Base-by-base conservation (phyloP, 2,329 filamentous ascomycete genomes). In the Neonectria magnoliae region DNA sequence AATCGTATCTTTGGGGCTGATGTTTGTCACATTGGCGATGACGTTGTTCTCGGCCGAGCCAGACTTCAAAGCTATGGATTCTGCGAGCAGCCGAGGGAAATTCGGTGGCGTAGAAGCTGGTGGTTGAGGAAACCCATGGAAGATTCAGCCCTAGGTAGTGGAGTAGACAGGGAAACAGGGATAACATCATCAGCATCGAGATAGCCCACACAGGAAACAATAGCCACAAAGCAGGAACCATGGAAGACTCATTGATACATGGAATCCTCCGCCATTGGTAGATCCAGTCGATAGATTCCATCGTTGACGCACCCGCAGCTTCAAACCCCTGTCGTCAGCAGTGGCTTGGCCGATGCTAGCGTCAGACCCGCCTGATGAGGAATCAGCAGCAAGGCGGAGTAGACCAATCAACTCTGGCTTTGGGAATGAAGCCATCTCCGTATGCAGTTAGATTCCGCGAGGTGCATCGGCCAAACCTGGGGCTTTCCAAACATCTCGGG, bases 391-490 rank as follows among this genome's bases (percentile, higher is more conserved):
- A 18, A n/a, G 44, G 48, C 48, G 29, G 10, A 36, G n/a, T 14
- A 11, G 13, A 14, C 48, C 48, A 51, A 51, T 51, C 48, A 51
- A n/a, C 48, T 3, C 13, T 29, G 11, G 31, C 2, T 14, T 11
- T 1, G 11, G 13, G n/a, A 10, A n/a, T 16, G 16, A 50, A 9
- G 11, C 45, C 10, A 33, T 33, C 8, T 13, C 38, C 54, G 1
- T 10, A 45, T 57, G 4, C 16, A 27, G 54, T 31, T 42, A 57
- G 54, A 57, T 18, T 18, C 14, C 41, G 54, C 54, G 54, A 57
- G 54, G 22, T 42, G 54, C 54, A 18, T 57, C 54, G 16, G 22
- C 20, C 9, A 14, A 51, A 31, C 27, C 5, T 22, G 48, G 48
- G 29, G 29, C 25, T 42, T 42, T n/a, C 10, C 33, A n/a, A 48